phyloP scores from a whole-genome alignment of 176 grass and related monocot species.

The Carex cristatella region DNA sequence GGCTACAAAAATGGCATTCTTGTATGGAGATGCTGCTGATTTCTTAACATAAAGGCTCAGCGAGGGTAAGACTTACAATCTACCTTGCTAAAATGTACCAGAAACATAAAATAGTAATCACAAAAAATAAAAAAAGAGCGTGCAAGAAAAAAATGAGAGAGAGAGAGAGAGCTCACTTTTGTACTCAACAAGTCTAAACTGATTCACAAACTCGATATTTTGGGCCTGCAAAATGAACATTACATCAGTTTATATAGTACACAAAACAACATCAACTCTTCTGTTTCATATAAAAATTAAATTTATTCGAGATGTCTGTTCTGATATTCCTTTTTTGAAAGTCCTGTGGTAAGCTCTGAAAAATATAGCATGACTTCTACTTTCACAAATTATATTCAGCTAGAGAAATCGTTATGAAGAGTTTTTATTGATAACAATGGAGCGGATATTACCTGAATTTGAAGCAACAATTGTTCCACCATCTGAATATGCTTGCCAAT shows the following conservation, averaged over 20 bases:
- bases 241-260: background rate
- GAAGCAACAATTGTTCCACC: conserved; percentile 30
- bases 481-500: conserved; percentile 37
- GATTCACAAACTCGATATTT: conserved; percentile 18
- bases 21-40: background rate
- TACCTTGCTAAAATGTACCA: background rate
- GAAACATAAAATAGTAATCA: background rate
- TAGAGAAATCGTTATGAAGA: background rate
- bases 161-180: conserved; percentile 8
- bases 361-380: background rate
- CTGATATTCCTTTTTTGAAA: background rate
- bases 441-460: conserved; percentile 31
- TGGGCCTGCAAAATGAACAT: conserved; percentile 15
- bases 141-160: background rate
- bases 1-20: background rate
- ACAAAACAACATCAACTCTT: background rate
- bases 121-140: background rate
- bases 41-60: background rate
- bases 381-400: background rate
- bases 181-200: conserved; percentile 14
- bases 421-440: background rate
- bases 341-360: background rate
- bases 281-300: background rate
- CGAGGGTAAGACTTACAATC: no score
- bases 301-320: background rate